Evolutionary conservation across 371 early-diverging fungal species (phyloP).

Genomic region (Mucor mucedo): DNA sequence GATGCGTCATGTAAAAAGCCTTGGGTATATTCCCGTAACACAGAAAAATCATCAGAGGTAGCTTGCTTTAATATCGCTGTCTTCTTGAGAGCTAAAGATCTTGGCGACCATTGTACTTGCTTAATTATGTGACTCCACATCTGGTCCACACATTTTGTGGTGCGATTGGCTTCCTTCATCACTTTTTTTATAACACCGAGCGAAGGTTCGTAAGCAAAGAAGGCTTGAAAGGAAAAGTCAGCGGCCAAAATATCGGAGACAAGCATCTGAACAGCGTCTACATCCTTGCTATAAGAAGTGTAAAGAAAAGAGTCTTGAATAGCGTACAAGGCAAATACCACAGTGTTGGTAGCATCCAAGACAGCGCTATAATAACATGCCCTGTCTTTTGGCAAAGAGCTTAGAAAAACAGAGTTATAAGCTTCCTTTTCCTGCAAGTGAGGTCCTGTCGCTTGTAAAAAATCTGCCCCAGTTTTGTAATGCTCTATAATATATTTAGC

Average conservation of each 20-base stretch:
- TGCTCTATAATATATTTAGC: background rate
- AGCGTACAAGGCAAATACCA: constrained; percentile 7
- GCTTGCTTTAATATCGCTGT: background rate
- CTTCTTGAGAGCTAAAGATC: background rate
- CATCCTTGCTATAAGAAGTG: background rate
- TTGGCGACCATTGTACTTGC: background rate
- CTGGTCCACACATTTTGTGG: background rate
- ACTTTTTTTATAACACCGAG: background rate
- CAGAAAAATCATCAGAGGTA: background rate
- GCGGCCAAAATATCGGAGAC: background rate
- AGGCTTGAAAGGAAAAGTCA: background rate
- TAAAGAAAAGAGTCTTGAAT: background rate
- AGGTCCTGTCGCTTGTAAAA: background rate
- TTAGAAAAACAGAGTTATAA: background rate
- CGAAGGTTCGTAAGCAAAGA: constrained; percentile 8
- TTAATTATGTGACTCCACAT: background rate
- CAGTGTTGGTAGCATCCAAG: background rate
- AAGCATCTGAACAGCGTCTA: too few relatives aligned
- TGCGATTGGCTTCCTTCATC: too few relatives aligned
- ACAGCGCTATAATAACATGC: background rate
- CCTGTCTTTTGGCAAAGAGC: background rate
- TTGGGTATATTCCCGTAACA: background rate
- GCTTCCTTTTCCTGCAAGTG: background rate
- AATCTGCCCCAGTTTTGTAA: background rate
- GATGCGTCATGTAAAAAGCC: background rate